phyloP scores from a whole-genome alignment of 164 flowering plant genomes.

The Chloranthus sessilifolius region DNA sequence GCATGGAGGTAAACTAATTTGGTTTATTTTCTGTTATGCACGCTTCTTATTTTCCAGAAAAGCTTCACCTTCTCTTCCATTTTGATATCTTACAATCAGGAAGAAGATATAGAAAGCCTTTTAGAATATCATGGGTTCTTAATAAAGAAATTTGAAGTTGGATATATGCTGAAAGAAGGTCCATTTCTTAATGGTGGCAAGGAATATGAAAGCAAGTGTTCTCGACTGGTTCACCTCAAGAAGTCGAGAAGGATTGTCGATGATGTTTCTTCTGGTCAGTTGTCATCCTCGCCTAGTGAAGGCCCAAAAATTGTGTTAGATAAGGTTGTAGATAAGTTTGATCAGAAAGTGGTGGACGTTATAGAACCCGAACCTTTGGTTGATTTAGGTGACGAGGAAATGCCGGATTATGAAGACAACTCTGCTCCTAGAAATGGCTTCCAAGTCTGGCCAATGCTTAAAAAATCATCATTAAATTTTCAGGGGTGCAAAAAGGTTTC shows the following conservation, averaged over 20 bases:
- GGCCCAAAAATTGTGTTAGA: conserved; percentile 15
- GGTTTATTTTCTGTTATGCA: conserved; percentile 3
- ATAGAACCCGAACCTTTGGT: conserved; percentile 8
- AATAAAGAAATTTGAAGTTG: conserved; percentile 72
- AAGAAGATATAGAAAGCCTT: conserved; percentile 69
- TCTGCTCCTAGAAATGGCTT: conserved; percentile 20
- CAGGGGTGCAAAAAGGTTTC: conserved; percentile 16
- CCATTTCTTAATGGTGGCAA: conserved; percentile 58
- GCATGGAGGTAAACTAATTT: conserved; percentile 69
- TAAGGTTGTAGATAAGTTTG: conserved; percentile 12
- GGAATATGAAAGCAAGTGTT: conserved; percentile 67
- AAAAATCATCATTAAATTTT: conserved; percentile 12
- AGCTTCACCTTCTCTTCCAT: too few species aligned
- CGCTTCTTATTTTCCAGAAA: conserved; percentile 2
- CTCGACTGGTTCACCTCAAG: conserved; percentile 72
- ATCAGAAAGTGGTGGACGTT: background rate
- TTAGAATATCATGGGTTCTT: conserved; percentile 79
- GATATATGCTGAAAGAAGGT: conserved; percentile 91
- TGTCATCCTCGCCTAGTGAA: conserved; percentile 18
- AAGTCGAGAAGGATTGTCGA: conserved; percentile 51
- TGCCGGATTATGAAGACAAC: conserved; percentile 30
- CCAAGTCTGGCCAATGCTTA: conserved; percentile 14
- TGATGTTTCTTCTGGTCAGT: conserved; percentile 46
- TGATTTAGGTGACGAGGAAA: conserved; percentile 35
- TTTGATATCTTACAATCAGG: conserved; percentile 36